These are phyloP conservation scores for Kwoniella mangroviensis DNA, from an alignment of 768 basidiomycete species.

Conservation along the genomic window DNA sequence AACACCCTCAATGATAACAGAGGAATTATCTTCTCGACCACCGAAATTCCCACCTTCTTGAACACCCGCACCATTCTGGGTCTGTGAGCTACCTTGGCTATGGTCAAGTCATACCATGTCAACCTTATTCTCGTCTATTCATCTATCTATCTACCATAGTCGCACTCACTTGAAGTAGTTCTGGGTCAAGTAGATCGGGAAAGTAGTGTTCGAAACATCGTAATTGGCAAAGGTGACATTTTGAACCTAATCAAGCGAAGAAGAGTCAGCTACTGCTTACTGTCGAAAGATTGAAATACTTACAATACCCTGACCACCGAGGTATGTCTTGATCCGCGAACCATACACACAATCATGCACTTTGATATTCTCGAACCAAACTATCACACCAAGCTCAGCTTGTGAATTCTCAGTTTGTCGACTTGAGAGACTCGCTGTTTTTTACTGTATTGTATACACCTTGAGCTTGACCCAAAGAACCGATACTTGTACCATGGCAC, in stretches of 20 bases:
- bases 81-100: conserved; percentile 34
- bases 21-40: conserved; percentile 43
- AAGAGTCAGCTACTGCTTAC: not conserved
- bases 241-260: conserved; percentile 30
- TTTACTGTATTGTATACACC: conserved; percentile 59
- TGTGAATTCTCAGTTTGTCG: too few relatives aligned
- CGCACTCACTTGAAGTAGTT: conserved; percentile 56
- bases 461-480: conserved; percentile 61
- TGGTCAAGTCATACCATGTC: not conserved
- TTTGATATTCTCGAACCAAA: conserved; percentile 63
- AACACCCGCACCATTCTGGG: conserved; percentile 31
- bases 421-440: conserved; percentile 43
- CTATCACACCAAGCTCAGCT: conserved; percentile 3
- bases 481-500: conserved; percentile 63
- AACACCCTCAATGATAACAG: conserved; percentile 39
- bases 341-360: conserved; percentile 64
- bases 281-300: conserved; percentile 2
- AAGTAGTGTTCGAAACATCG: conserved; percentile 61
- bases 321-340: conserved; percentile 63
- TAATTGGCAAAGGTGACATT: conserved; percentile 64
- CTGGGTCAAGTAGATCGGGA: conserved; percentile 63
- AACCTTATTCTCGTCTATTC: not conserved
- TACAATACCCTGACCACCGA: conserved; percentile 63
- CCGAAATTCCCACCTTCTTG: conserved; percentile 28
- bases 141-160: not conserved